Conservation (phyloP, 148 eudicot genomes). For the Gaultheria prostrata region DNA sequence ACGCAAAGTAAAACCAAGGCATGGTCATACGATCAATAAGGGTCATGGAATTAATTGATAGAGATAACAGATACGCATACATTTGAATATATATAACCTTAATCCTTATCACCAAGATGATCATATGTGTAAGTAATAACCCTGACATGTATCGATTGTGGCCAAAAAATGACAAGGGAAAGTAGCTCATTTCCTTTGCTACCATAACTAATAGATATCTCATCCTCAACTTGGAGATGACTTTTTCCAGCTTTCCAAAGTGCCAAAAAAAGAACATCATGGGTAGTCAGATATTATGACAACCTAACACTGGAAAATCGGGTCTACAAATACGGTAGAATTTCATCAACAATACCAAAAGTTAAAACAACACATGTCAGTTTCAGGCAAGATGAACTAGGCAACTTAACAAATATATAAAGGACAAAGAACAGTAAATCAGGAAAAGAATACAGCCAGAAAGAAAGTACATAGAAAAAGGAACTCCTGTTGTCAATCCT, state of each 20-base stretch:
- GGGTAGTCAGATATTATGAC: neutral
- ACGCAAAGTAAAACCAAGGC: neutral
- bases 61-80: neutral
- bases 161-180: constrained; percentile 10
- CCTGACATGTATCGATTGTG: neutral
- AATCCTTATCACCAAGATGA: neutral
- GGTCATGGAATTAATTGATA: neutral
- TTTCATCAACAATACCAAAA: neutral
- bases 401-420: constrained; percentile 6
- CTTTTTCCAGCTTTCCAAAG: constrained; percentile 43
- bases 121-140: neutral
- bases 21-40: neutral
- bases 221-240: constrained; percentile 39
- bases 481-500: constrained; percentile 68
- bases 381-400: neutral
- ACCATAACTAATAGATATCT: constrained; percentile 91
- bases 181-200: constrained; percentile 97
- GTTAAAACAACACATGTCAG: neutral
- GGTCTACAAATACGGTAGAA: no score
- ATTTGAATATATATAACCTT: neutral
- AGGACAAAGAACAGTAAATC: constrained; percentile 8
- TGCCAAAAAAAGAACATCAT: constrained; percentile 16
- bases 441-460: constrained; percentile 48
- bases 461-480: constrained; percentile 86
- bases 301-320: no score